Evolutionary conservation across 345 rosid genomes (phyloP).

Genomic region (Linum usitatissimum): DNA sequence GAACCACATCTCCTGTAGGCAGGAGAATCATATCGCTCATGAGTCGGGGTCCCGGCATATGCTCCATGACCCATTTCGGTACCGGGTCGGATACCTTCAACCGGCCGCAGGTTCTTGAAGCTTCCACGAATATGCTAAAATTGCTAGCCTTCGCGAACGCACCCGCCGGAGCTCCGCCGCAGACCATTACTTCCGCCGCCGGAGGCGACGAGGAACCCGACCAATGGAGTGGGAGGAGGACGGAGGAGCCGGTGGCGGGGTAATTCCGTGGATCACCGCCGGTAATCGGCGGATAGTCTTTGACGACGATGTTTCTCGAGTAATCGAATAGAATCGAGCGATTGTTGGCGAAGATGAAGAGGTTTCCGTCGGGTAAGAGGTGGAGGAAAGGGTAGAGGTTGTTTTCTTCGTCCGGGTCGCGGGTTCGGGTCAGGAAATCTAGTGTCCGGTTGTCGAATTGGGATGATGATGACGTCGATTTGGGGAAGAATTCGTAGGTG

Average conservation of each 20-base stretch:
- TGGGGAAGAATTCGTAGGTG: neutral
- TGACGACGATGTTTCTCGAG: neutral
- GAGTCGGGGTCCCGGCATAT: slow-evolving; percentile 71
- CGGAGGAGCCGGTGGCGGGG: neutral
- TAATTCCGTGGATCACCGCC: neutral
- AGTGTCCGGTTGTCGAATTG: neutral
- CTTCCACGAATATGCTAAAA: slow-evolving; percentile 34
- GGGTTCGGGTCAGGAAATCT: neutral
- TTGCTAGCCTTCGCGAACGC: slow-evolving; percentile 34
- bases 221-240: neutral
- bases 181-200: slow-evolving; percentile 59
- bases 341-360: neutral
- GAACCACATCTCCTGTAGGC: slow-evolving; percentile 47
- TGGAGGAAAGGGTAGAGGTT: neutral
- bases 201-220: slow-evolving; percentile 15
- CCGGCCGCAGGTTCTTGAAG: slow-evolving; percentile 61
- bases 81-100: slow-evolving; percentile 46
- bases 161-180: slow-evolving; percentile 66
- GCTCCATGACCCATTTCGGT: slow-evolving; percentile 65
- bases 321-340: neutral
- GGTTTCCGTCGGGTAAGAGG: neutral
- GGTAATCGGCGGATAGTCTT: neutral
- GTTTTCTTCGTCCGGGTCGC: neutral
- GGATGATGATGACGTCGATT: neutral
- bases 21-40: slow-evolving; percentile 61